These are phyloP conservation scores for Daldinia decipiens DNA, from an alignment of 495 filamentous ascomycete species.

Conservation along the genomic window DNA sequence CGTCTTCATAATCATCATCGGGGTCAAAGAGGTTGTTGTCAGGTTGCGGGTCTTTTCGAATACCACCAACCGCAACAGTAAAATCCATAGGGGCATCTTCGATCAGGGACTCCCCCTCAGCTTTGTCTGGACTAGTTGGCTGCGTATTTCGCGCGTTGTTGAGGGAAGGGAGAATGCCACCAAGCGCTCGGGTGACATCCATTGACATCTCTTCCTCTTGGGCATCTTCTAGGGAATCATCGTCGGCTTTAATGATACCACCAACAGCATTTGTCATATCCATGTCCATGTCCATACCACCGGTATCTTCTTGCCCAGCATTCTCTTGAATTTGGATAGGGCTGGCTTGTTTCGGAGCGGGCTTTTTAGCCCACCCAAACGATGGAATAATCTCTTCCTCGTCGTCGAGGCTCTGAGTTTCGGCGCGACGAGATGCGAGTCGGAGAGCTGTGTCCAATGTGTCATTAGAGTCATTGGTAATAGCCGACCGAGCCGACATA, in stretches of 20 bases:
- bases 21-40: conserved; percentile 45
- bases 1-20: conserved; percentile 55
- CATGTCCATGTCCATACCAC: conserved; percentile 55
- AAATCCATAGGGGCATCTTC: conserved; percentile 74
- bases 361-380: conserved; percentile 59
- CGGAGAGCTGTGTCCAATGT: conserved; percentile 80
- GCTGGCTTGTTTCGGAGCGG: conserved; percentile 23
- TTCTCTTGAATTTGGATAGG: conserved; percentile 29
- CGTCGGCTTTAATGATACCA: conserved; percentile 59
- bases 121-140: conserved; percentile 41
- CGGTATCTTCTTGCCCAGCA: conserved; percentile 44
- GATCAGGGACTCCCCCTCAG: conserved; percentile 46
- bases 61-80: conserved; percentile 77
- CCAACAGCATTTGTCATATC: conserved; percentile 65
- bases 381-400: conserved; percentile 83
- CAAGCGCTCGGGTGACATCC: conserved; percentile 85
- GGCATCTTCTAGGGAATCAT: conserved; percentile 39
- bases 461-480: conserved; percentile 66
- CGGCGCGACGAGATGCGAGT: conserved; percentile 77
- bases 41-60: conserved; percentile 48
- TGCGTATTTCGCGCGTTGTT: conserved; percentile 43
- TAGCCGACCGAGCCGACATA: conserved; percentile 64
- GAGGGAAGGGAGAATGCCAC: conserved; percentile 74
- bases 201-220: conserved; percentile 76
- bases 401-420: conserved; percentile 75